Conservation (phyloP, 2,329 filamentous ascomycete genomes). For the Stromatinia cepivora region DNA sequence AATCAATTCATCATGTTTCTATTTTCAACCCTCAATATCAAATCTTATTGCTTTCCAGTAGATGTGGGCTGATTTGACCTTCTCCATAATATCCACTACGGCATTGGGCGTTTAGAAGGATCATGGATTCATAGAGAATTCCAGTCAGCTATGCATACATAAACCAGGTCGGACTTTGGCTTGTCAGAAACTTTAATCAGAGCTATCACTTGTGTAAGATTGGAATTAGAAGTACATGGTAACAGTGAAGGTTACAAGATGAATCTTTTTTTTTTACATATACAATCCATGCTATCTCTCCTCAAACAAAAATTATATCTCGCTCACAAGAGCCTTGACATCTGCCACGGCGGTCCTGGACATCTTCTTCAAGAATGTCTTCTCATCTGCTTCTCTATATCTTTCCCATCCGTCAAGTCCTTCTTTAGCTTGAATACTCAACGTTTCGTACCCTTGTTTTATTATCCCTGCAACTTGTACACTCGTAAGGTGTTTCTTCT, state of each 20-base stretch:
- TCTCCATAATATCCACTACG: background rate
- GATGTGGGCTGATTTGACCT: background rate
- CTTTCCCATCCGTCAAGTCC: slow-evolving; percentile 82
- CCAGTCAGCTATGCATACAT: background rate
- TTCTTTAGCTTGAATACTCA: slow-evolving; percentile 87
- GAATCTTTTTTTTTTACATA: background rate
- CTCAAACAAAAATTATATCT: slow-evolving; percentile 24
- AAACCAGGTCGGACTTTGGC: background rate
- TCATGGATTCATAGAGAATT: background rate
- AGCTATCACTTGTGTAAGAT: background rate
- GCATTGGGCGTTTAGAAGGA: background rate
- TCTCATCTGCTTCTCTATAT: slow-evolving; percentile 85
- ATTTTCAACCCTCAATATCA: background rate
- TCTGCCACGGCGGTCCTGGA: slow-evolving; percentile 76
- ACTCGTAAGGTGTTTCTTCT: slow-evolving; percentile 70
- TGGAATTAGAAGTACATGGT: background rate
- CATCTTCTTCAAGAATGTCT: slow-evolving; percentile 81
- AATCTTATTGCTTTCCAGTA: background rate
- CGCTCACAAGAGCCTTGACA: slow-evolving; percentile 48
- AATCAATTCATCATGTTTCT: background rate
- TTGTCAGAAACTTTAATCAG: background rate
- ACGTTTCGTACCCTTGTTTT: slow-evolving; percentile 92
- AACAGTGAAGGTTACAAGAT: background rate
- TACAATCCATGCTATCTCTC: background rate
- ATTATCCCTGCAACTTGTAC: slow-evolving; percentile 87